A percentile compares a stretch with the other conserved stretches of the same genome.
phyloP scores from a whole-genome alignment of 441 rosid species.

The Gossypium trilobum region DNA sequence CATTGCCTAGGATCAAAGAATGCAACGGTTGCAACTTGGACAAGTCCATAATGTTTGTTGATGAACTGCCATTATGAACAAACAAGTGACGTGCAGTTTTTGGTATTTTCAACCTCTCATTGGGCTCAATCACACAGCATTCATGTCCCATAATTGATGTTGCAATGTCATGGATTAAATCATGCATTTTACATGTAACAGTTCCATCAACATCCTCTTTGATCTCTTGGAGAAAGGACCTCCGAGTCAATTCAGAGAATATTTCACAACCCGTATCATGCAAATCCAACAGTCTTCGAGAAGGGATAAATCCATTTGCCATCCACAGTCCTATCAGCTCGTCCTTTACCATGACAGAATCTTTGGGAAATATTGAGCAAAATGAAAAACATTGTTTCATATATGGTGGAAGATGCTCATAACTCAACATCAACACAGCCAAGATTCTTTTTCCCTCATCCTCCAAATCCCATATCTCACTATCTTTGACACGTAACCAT shows the following conservation, averaged over 20 bases:
- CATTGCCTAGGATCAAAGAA: background rate
- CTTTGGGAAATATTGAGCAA: slow-evolving; percentile 4
- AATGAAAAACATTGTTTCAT: background rate
- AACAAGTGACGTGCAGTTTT: background rate
- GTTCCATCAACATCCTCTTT: background rate
- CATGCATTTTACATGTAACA: too few species aligned
- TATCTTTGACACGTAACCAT: background rate
- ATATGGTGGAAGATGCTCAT: background rate
- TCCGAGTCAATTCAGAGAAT: background rate
- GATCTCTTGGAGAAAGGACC: slow-evolving; percentile 6
- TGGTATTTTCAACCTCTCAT: background rate
- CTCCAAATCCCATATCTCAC: too few species aligned
- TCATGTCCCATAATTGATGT: background rate
- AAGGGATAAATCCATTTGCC: too few species aligned
- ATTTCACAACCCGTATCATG: too few species aligned
- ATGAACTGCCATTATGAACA: background rate
- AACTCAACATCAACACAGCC: background rate
- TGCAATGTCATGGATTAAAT: slow-evolving; percentile 8
- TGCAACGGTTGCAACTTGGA: background rate
- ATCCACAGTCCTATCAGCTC: background rate
- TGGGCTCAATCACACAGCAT: background rate
- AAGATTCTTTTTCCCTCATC: background rate
- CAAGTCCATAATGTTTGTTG: background rate
- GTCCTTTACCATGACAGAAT: background rate
- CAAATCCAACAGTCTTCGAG: too few species aligned